Evolutionary conservation across 768 basidiomycete genomes (phyloP).

Genomic region (Amanita pseudoporphyria): DNA sequence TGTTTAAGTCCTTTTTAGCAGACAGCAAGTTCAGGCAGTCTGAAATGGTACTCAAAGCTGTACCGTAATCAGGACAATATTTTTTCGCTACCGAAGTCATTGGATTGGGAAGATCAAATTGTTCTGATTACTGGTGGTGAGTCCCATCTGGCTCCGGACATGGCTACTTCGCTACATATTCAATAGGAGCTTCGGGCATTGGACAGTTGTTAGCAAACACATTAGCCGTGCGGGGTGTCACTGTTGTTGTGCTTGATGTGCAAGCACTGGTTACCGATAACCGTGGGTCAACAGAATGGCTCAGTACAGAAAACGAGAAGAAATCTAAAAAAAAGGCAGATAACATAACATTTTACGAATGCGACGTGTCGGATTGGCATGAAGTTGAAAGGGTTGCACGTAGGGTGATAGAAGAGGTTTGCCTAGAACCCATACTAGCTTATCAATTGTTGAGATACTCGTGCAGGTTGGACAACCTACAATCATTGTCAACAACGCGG

Average conservation of each 20-base stretch:
- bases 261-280: constrained; percentile 71
- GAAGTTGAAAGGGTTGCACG: constrained; percentile 72
- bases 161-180: background rate
- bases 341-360: constrained; percentile 79
- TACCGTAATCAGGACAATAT: constrained; percentile 69
- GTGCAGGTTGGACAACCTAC: constrained; percentile 79
- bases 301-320: background rate
- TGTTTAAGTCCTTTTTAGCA: background rate
- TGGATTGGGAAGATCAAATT: constrained; percentile 82
- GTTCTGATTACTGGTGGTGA: constrained; percentile 87
- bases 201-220: constrained; percentile 86
- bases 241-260: constrained; percentile 80
- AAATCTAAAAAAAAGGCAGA: constrained; percentile 28
- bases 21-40: constrained; percentile 37
- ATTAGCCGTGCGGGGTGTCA: constrained; percentile 71
- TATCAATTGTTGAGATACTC: background rate
- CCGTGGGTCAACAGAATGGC: constrained; percentile 46
- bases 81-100: constrained; percentile 50
- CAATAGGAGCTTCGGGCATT: constrained; percentile 74
- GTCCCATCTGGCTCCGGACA: constrained; percentile 9
- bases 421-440: background rate
- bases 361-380: constrained; percentile 85
- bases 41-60: constrained; percentile 60
- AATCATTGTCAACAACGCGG: constrained; percentile 90
- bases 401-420: constrained; percentile 69